Conservation (phyloP, 352 stramenopile genomes). For the Phytophthora idaei region DNA sequence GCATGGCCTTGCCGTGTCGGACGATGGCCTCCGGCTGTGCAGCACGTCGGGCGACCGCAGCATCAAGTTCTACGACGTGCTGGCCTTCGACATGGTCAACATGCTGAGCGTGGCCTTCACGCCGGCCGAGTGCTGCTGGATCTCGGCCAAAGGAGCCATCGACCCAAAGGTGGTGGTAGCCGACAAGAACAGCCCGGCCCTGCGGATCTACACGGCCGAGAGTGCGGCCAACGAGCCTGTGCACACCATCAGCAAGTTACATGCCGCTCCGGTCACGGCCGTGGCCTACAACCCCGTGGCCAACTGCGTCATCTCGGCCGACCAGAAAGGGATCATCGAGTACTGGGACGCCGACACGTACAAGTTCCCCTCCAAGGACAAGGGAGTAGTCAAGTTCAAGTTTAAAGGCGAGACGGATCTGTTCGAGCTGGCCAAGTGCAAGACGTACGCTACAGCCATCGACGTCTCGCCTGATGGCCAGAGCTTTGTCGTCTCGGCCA, state of each 20-base stretch:
- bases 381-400: conserved; percentile 67
- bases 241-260: conserved; percentile 79
- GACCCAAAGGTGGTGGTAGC: conserved; percentile 81
- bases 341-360: conserved; percentile 90
- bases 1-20: conserved; percentile 79
- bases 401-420: conserved; percentile 98
- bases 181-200: conserved; percentile 55
- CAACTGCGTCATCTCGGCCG: conserved; percentile 92
- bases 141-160: conserved; percentile 60
- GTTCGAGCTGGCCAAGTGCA: conserved; percentile 94
- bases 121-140: conserved; percentile 81
- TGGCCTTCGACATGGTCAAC: conserved; percentile 98
- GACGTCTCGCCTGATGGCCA: conserved; percentile 69
- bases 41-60: conserved; percentile 90
- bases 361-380: conserved; percentile 44
- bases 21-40: conserved; percentile 85
- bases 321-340: conserved; percentile 94
- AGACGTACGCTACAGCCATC: conserved; percentile 86
- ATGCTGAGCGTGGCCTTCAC: conserved; percentile 91
- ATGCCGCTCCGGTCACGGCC: conserved; percentile 91
- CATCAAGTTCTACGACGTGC: conserved; percentile 99
- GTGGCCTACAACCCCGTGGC: conserved; percentile 87
- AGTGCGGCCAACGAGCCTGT: conserved; percentile 55
- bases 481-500: conserved; percentile 85
- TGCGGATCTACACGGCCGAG: conserved; percentile 91